Evolutionary conservation across 2,329 filamentous ascomycete genomes (phyloP), one percentile per base, ranked within the genome.

Genomic region (Hysterium pulicare): DNA sequence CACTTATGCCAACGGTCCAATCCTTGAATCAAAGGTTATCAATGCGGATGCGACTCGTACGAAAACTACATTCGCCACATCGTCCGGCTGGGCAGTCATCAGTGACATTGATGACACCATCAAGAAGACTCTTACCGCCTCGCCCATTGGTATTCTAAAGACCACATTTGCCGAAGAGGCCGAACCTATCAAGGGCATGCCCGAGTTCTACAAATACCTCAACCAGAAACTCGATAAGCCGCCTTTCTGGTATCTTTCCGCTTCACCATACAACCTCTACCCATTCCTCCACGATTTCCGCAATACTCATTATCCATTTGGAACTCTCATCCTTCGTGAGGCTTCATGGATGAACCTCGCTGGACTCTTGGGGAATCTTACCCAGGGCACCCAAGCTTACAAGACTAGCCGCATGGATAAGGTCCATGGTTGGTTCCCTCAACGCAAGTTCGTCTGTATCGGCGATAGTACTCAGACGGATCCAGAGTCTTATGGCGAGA

Each of bases 71-170:
- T 90, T 86, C 57, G 86, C 87, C 0, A 82, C 81, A 15, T 79
- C 84, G 0, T 81, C 86, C 36, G 90, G 91, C 6, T 96, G 90
- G 90, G 81, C 81, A 10, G 71, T 97, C 10, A 83, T 96, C 49
- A 91, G 86, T 30, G 91, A 97, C 57, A 81, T 97, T 52, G 93
- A 97, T 61, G 91, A 97, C 67, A 95, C 90, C 0, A 95, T 97
- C 73, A 96, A 97, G 68, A 73, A 90, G 52, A 96, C 91, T 0
- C 76, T 86, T 64, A 95, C 91, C 0, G 81, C 83, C 33, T 84
- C 87, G 38, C 83, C 89, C 0, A 76, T 86, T 6, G 88, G 89
- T 2, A 91, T 96, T 55, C 72, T 97, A 4, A 78, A 81, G 35
- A 84, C 85, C 39, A 97, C 91, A 0, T 96, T 97, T 58, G 79